Conservation (phyloP, 495 filamentous ascomycete genomes). For the Xylaria grammica region DNA sequence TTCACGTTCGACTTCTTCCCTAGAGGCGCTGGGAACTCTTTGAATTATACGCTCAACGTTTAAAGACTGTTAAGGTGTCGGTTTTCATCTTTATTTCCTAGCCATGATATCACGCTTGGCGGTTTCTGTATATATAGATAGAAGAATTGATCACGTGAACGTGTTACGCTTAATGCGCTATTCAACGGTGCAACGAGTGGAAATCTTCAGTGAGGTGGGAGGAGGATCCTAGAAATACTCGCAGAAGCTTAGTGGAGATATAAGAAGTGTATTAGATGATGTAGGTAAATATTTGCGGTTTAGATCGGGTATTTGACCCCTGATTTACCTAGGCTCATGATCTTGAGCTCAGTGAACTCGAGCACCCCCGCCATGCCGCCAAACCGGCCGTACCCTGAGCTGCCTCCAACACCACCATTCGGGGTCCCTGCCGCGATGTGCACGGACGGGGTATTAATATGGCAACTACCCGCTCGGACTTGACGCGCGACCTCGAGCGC, state of each 20-base stretch:
- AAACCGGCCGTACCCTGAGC: conserved; percentile 45
- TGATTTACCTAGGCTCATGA: conserved; percentile 35
- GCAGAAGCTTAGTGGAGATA: too few species aligned
- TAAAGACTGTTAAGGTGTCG: too few species aligned
- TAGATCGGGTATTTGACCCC: conserved; percentile 35
- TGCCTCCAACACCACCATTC: conserved; percentile 41
- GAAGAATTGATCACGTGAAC: not conserved
- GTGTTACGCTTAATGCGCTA: not conserved
- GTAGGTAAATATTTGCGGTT: not conserved
- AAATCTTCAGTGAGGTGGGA: too few species aligned
- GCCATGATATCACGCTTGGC: too few species aligned
- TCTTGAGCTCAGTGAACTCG: conserved; percentile 42
- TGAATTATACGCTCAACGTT: conserved; percentile 55
- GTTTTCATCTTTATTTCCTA: not conserved
- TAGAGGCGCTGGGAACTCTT: conserved; percentile 46
- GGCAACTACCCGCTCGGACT: conserved; percentile 38
- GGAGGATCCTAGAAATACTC: too few species aligned
- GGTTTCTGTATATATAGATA: not conserved
- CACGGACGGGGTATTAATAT: conserved; percentile 43
- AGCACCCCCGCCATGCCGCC: conserved; percentile 40
- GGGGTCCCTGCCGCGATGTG: conserved; percentile 43
- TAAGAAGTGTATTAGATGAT: too few species aligned
- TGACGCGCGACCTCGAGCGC: conserved; percentile 38
- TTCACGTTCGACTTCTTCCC: conserved; percentile 63
- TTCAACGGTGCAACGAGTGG: not conserved